phyloP scores from a whole-genome alignment of 768 basidiomycete genomes.

The Boletus barrowsii region DNA sequence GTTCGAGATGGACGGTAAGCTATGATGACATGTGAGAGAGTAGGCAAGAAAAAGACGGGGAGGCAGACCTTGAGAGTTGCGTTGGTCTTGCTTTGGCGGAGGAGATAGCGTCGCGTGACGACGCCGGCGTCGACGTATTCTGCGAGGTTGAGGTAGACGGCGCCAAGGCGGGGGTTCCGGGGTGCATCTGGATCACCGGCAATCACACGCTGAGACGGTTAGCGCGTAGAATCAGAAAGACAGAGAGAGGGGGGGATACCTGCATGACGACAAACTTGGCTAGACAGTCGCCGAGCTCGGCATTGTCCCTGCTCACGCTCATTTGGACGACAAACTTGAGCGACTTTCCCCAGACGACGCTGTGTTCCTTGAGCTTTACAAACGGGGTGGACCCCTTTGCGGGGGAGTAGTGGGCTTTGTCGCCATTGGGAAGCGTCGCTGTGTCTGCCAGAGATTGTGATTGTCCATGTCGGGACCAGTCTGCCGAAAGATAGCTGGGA shows the following conservation, averaged over 20 bases:
- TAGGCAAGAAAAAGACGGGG: background rate
- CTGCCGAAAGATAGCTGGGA: constrained; percentile 25
- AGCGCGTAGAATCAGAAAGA: background rate
- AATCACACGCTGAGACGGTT: constrained; percentile 45
- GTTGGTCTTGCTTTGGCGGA: constrained; percentile 74
- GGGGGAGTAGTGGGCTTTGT: constrained; percentile 28
- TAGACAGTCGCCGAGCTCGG: constrained; percentile 48
- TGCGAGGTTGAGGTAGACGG: constrained; percentile 67
- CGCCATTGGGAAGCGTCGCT: background rate
- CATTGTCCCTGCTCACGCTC: constrained; percentile 53
- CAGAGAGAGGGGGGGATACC: constrained; percentile 25
- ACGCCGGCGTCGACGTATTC: constrained; percentile 62
- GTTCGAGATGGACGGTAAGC: constrained; percentile 58
- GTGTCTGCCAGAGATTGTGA: background rate
- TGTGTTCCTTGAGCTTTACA: constrained; percentile 60
- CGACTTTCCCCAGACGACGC: constrained; percentile 57
- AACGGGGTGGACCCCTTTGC: constrained; percentile 62
- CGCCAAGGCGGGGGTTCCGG: constrained; percentile 60
- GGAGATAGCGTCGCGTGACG: constrained; percentile 62
- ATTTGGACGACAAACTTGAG: constrained; percentile 58
- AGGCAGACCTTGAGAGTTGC: constrained; percentile 63
- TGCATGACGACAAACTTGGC: constrained; percentile 67
- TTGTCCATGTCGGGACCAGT: constrained; percentile 21
- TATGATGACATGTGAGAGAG: constrained; percentile 23
- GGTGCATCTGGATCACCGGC: constrained; percentile 54